Base-by-base conservation (phyloP, 1,284 basidiomycete genomes). In the Malassezia psittaci region DNA sequence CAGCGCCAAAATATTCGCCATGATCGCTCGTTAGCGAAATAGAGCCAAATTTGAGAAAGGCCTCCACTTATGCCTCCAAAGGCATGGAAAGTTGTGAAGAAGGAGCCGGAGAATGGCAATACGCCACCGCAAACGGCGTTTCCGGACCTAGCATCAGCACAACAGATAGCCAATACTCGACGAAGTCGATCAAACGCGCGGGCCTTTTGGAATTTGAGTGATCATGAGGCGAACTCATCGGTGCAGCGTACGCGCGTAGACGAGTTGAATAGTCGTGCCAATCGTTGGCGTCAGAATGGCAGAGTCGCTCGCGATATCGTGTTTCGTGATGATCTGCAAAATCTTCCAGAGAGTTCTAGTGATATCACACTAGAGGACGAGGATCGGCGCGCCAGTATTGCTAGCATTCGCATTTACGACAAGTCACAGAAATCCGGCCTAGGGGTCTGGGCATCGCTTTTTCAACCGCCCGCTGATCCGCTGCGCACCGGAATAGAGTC, bases 361-460 rank as follows among this genome's bases (percentile, higher is more conserved):
- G 15, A 12, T 18, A 21, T 19, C 21, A 24, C 33, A 24, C 50
- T 24, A 12, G 50, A 44, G 12, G 51, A 52, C 0, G 35, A 46
- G 32, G 51, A 52, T 6, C 21, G n/a, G 1, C n/a, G 48, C 21
- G 38, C 35, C 16, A 54, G 52, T 36, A 38, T 54, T 21, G 46
- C 52, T 24, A 54, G 52, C n/a, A 35, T 54, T 19, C 38, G 38
- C 33, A 46, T 54, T 24, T 48, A 46, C 21, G 52, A 54, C 37
- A 48, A 37, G 46, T 16, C 46, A n/a, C 46, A 42, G 10, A 19
- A 42, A 6, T 3, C 33, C 5, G 38, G 38, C 16, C 32, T 54
- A 5, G 54, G 54, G 39, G 54, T 50, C 7, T 57, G 54, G 54
- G 54, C 54, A 1, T 48, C 43, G 18, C 51, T 57, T 37, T 47